These are phyloP conservation scores for Backusella sp. DNA, from an alignment of 192 early-diverging fungal species.

Conservation along the genomic window DNA sequence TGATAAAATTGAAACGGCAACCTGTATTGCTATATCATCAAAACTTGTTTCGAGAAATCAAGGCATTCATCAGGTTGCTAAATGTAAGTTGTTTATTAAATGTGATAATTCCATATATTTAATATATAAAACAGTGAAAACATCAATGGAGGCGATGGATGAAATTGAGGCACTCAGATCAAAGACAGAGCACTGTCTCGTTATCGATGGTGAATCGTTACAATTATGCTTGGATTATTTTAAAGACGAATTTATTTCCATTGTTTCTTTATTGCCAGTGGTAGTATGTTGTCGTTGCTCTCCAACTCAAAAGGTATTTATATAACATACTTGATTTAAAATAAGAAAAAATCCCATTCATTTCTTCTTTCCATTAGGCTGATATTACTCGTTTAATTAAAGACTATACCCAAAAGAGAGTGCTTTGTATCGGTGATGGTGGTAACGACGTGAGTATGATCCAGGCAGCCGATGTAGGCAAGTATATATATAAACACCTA, in stretches of 20 bases:
- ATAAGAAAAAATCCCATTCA: neutral
- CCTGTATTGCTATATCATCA: constrained; percentile 91
- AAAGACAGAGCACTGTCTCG: constrained; percentile 75
- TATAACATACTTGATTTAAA: too few relatives aligned
- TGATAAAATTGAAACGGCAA: constrained; percentile 98
- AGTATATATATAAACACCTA: neutral
- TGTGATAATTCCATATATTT: neutral
- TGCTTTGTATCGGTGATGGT: constrained; percentile 93
- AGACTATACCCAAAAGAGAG: constrained; percentile 67
- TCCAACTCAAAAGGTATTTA: constrained; percentile 85
- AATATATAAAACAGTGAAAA: constrained; percentile 37
- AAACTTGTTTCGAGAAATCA: constrained; percentile 91
- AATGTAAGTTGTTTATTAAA: constrained; percentile 43
- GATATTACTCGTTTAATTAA: constrained; percentile 86
- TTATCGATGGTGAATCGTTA: constrained; percentile 94
- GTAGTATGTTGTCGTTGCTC: constrained; percentile 97
- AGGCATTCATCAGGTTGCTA: constrained; percentile 77
- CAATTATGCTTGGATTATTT: constrained; percentile 73
- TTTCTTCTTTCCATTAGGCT: constrained; percentile 40
- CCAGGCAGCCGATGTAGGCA: constrained; percentile 85
- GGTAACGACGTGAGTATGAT: constrained; percentile 99
- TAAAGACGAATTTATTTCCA: constrained; percentile 77
- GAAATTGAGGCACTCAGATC: constrained; percentile 71
- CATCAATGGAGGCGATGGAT: constrained; percentile 56
- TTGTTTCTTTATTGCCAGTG: constrained; percentile 71